Percentiles rank a stretch among this genome's conserved stretches.
phyloP scores from a whole-genome alignment of 2,329 filamentous ascomycete species.

The Sclerotinia trifoliorum region DNA sequence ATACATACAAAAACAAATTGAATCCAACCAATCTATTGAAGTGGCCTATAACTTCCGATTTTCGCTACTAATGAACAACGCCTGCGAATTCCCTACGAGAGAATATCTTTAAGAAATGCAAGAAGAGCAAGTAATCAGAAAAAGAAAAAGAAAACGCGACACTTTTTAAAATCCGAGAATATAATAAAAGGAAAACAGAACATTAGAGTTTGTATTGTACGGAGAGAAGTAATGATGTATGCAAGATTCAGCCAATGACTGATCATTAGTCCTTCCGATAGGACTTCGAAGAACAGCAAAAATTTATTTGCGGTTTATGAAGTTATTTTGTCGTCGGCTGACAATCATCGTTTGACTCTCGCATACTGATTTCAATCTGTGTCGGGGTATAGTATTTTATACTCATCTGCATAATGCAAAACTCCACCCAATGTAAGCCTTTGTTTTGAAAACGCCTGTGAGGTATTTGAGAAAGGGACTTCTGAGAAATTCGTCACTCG shows the following conservation, averaged over 20 bases:
- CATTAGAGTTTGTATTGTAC: slow-evolving; percentile 1
- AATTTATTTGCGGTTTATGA: not conserved
- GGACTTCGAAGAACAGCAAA: not conserved
- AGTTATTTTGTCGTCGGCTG: not conserved
- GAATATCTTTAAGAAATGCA: not conserved
- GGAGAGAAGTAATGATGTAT: not conserved
- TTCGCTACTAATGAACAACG: not conserved
- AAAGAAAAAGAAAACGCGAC: not conserved
- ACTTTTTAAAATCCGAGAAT: slow-evolving; percentile 3
- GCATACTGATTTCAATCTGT: slow-evolving; percentile 34
- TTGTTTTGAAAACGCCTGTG: slow-evolving; percentile 19
- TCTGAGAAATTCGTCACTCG: slow-evolving; percentile 16
- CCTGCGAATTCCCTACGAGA: not conserved
- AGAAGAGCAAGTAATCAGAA: slow-evolving; percentile 2
- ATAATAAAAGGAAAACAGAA: not conserved
- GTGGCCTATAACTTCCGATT: slow-evolving; percentile 5
- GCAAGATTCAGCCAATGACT: not conserved
- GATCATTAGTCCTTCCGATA: not conserved
- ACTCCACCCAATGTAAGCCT: slow-evolving; percentile 37
- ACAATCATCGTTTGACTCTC: slow-evolving; percentile 8
- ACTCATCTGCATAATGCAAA: slow-evolving; percentile 29
- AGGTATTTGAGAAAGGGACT: not conserved
- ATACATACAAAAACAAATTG: not conserved
- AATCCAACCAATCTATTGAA: slow-evolving; percentile 16
- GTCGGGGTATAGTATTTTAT: slow-evolving; percentile 38